Conservation (phyloP, 495 filamentous ascomycete genomes). For the Penicillium antarcticum region DNA sequence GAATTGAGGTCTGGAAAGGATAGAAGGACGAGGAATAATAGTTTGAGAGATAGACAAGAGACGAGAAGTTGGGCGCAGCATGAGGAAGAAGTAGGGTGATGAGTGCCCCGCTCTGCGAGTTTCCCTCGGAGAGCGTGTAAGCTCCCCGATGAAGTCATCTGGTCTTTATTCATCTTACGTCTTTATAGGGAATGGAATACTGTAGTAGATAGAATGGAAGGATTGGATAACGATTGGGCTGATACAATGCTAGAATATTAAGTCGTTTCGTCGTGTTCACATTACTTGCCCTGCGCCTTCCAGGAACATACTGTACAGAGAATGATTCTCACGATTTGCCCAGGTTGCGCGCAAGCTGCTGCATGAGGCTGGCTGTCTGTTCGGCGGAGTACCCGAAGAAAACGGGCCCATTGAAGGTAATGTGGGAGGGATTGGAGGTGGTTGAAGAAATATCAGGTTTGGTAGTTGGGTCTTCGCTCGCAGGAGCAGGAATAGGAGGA, state of each 20-base stretch:
- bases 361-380: conserved; percentile 68
- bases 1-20: neutral
- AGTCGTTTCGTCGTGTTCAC: conserved; percentile 20
- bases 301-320: conserved; percentile 6
- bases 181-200: neutral
- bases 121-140: conserved; percentile 26
- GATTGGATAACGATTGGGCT: neutral
- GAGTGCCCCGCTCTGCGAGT: conserved; percentile 15
- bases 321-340: conserved; percentile 7
- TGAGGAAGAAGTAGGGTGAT: conserved; percentile 15
- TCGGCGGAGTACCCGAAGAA: conserved; percentile 86
- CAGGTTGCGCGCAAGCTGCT: conserved; percentile 41
- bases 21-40: conserved; percentile 2
- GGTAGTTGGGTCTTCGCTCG: conserved; percentile 10
- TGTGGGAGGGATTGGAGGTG: conserved; percentile 42
- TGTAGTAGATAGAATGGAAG: neutral
- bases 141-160: conserved; percentile 9
- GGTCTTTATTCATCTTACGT: too few species aligned
- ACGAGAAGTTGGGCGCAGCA: conserved; percentile 27
- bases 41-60: conserved; percentile 22
- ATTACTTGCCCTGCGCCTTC: conserved; percentile 9
- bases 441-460: conserved; percentile 5
- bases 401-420: conserved; percentile 83
- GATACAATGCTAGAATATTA: neutral
- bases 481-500: neutral